Conservation (phyloP, 1,284 basidiomycete species). For the Malassezia pachydermatis region DNA sequence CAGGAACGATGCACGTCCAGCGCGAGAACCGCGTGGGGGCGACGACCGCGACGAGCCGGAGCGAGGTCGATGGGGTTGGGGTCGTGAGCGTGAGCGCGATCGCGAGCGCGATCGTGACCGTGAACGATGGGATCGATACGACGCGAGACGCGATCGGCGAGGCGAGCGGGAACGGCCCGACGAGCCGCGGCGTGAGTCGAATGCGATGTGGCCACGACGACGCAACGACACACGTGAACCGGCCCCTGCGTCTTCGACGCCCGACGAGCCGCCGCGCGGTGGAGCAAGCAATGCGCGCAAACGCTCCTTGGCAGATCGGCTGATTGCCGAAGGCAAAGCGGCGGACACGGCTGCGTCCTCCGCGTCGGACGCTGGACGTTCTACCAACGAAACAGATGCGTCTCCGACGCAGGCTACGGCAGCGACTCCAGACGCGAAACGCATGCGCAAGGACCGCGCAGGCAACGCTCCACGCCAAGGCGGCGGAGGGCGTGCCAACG, state of each 20-base stretch:
- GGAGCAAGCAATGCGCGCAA: too few species aligned
- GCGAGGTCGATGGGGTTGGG: background rate
- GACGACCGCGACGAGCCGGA: too few species aligned
- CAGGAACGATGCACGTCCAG: background rate
- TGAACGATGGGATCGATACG: background rate
- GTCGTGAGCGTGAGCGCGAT: background rate
- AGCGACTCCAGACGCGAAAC: conserved; percentile 13
- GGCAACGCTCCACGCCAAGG: background rate
- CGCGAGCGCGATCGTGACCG: conserved; percentile 3
- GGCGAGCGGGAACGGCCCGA: background rate
- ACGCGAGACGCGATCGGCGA: conserved; percentile 2
- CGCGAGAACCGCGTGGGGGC: background rate
- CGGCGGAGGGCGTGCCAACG: background rate
- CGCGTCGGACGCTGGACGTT: background rate
- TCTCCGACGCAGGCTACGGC: background rate
- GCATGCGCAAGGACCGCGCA: conserved; percentile 6
- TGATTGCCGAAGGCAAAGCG: conserved; percentile 3
- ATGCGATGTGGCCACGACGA: conserved; percentile 10
- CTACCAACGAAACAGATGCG: background rate
- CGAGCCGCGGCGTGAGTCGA: background rate
- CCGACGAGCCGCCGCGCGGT: background rate
- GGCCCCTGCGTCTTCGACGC: background rate
- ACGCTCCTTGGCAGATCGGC: conserved; percentile 16
- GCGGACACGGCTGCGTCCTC: too few species aligned
- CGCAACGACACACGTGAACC: background rate